Percentiles rank a stretch among this genome's conserved stretches.
phyloP scores from a whole-genome alignment of 495 filamentous ascomycete genomes.

The Aspergillus nidulans region DNA sequence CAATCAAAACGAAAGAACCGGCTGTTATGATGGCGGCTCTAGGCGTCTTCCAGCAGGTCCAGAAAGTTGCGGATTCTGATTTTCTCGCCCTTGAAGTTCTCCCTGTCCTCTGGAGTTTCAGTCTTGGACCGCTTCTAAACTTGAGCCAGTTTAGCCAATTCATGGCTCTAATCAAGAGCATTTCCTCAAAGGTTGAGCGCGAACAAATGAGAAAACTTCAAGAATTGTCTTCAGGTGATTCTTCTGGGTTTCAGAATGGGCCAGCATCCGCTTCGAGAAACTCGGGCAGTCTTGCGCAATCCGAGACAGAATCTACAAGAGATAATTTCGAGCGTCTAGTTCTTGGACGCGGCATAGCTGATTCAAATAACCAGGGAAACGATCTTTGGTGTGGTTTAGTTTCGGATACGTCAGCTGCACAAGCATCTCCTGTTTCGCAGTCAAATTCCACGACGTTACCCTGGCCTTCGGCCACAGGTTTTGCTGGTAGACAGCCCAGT shows the following conservation, averaged over 20 bases:
- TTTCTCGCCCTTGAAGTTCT: constrained; percentile 89
- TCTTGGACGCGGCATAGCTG: constrained; percentile 51
- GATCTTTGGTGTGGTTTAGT: constrained; percentile 34
- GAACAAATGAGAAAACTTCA: constrained; percentile 85
- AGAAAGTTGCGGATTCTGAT: constrained; percentile 78
- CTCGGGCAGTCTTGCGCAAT: constrained; percentile 18
- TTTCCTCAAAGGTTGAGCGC: constrained; percentile 76
- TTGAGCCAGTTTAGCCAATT: constrained; percentile 82
- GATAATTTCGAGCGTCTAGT: constrained; percentile 85
- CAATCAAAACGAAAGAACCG: constrained; percentile 95
- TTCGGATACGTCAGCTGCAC: constrained; percentile 27
- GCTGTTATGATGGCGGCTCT: constrained; percentile 95
- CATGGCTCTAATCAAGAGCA: constrained; percentile 76
- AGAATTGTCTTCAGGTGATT: constrained; percentile 60
- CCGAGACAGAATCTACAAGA: constrained; percentile 42
- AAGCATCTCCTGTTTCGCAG: constrained; percentile 22
- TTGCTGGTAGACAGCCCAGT: constrained; percentile 21
- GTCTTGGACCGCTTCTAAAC: constrained; percentile 81
- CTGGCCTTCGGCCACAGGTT: constrained; percentile 38
- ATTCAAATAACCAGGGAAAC: constrained; percentile 29
- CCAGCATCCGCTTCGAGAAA: constrained; percentile 25
- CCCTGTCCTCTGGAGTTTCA: constrained; percentile 87
- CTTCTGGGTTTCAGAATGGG: constrained; percentile 35
- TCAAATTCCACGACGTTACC: constrained; percentile 37
- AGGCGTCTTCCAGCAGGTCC: constrained; percentile 76